A percentile compares a stretch with the other conserved stretches of the same genome.
Conservation (phyloP, 2,329 filamentous ascomycete genomes). For the Colletotrichum cuscutae region DNA sequence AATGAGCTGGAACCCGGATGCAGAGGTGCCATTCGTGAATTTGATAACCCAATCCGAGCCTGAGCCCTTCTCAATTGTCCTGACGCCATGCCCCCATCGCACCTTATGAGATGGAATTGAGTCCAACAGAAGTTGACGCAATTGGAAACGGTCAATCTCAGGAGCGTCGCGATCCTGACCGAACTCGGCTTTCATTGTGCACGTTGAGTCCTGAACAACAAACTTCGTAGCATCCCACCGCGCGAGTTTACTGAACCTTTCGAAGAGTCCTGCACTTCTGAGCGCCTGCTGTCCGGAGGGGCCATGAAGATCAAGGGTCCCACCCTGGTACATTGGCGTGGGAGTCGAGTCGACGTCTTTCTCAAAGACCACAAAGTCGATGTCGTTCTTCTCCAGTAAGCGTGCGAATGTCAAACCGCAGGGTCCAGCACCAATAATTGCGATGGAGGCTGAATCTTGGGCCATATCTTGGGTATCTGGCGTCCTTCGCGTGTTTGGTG, state of each 20-base stretch:
- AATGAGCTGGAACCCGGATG: slow-evolving; percentile 16
- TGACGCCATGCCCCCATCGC: slow-evolving; percentile 44
- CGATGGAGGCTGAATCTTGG: slow-evolving; percentile 41
- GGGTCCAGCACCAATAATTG: slow-evolving; percentile 58
- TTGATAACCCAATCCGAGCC: neutral
- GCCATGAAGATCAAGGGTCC: slow-evolving; percentile 61
- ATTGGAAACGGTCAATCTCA: slow-evolving; percentile 50
- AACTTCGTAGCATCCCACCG: slow-evolving; percentile 36
- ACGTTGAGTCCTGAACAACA: slow-evolving; percentile 1
- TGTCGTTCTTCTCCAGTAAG: slow-evolving; percentile 52
- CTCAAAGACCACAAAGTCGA: slow-evolving; percentile 49
- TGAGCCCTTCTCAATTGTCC: neutral
- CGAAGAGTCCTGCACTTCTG: slow-evolving; percentile 53
- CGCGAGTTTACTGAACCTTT: slow-evolving; percentile 53
- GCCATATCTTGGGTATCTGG: too few species aligned
- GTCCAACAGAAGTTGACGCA: slow-evolving; percentile 47
- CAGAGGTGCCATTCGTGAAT: slow-evolving; percentile 2
- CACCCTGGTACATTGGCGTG: slow-evolving; percentile 43
- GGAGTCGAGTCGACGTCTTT: slow-evolving; percentile 33
- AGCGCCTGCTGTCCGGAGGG: slow-evolving; percentile 56
- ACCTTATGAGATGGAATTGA: slow-evolving; percentile 45
- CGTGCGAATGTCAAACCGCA: slow-evolving; percentile 58
- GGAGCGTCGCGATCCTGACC: slow-evolving; percentile 41
- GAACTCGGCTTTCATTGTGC: slow-evolving; percentile 16
- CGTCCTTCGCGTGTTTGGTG: too few species aligned